These are phyloP conservation scores for Prunella vulgaris DNA, from an alignment of 257 asterid species.

Conservation along the genomic window DNA sequence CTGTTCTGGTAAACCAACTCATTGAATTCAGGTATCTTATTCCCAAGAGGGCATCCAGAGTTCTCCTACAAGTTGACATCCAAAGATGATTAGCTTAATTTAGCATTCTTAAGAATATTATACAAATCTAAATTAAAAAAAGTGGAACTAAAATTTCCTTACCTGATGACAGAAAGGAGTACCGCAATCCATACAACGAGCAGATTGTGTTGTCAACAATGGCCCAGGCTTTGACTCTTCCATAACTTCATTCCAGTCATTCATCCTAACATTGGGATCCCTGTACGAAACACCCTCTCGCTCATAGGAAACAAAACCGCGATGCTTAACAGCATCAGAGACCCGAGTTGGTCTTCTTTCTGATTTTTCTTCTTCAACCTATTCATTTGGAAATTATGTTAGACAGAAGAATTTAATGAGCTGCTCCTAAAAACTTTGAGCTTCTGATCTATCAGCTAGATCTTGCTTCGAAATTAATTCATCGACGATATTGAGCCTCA, in stretches of 20 bases:
- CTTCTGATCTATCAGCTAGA: too few species aligned
- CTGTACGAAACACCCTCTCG: constrained; percentile 82
- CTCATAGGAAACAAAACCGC: constrained; percentile 94
- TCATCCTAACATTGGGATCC: constrained; percentile 71
- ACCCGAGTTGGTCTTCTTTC: constrained; percentile 66
- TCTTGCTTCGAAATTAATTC: too few species aligned
- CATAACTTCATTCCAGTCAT: constrained; percentile 95
- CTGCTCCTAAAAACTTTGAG: too few species aligned
- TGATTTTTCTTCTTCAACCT: constrained; percentile 49
- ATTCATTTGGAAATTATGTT: constrained; percentile 17
- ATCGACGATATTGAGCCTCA: too few species aligned
- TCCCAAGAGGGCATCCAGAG: constrained; percentile 99
- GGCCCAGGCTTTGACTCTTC: constrained; percentile 83
- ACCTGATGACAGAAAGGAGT: constrained; percentile 99
- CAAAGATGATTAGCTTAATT: not conserved
- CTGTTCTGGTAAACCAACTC: constrained; percentile 97
- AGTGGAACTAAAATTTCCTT: not conserved
- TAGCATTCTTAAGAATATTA: not conserved
- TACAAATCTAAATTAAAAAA: not conserved
- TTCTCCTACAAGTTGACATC: constrained; percentile 56
- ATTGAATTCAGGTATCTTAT: constrained; percentile 95
- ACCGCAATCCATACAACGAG: constrained; percentile 99
- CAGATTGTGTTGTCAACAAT: constrained; percentile 87
- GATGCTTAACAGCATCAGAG: constrained; percentile 66
- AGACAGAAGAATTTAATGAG: not conserved